Base-by-base conservation (phyloP, 1,139 yeast genomes). In the Blastobotrys apis region DNA sequence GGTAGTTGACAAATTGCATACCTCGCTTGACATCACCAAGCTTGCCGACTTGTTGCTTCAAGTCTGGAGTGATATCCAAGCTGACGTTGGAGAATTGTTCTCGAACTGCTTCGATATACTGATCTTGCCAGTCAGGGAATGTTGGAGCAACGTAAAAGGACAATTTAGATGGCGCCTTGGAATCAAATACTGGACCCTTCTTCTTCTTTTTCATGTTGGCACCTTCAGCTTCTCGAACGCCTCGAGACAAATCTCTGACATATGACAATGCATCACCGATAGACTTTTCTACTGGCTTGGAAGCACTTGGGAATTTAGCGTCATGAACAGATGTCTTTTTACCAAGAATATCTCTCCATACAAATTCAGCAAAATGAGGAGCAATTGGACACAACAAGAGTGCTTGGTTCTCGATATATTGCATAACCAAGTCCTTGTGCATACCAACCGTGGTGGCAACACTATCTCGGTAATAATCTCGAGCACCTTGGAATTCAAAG, bases 121-220 rank as follows among this genome's bases (percentile, higher is more conserved):
- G 74, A 49, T 81, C 86, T 70, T 92, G 98, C 98, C 98, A 92
- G 57, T 84, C 92, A 38, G 99, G 98, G 88, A 84, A 92, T 16
- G 86, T 75, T 37, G 78, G 71, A 17, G 95, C 80, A 43, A 92
- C 75, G 60, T 77, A 85, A 51, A 92, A 65, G 15, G 84, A 76
- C 60, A 92, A 72, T 60, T 73, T 77, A 40, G 84, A 81, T 25
- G 97, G 94, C 62, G 78, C 75, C 55, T 78, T 65, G 31, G 77
- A 73, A 61, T 90, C 95, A 51, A 83, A 76, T 45, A 84, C 82
- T 23, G 81, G 77, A 33, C 84, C 75, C 60, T 77, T 75, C 77
- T 90, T 92, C 80, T 88, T 88, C 75, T 85, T 84, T 77, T 88
- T 92, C 65, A 87, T 71, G 47, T 84, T 82, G 55, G 78, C 79